phyloP scores from a whole-genome alignment of 257 asterid species.

The Apocynum venetum region DNA sequence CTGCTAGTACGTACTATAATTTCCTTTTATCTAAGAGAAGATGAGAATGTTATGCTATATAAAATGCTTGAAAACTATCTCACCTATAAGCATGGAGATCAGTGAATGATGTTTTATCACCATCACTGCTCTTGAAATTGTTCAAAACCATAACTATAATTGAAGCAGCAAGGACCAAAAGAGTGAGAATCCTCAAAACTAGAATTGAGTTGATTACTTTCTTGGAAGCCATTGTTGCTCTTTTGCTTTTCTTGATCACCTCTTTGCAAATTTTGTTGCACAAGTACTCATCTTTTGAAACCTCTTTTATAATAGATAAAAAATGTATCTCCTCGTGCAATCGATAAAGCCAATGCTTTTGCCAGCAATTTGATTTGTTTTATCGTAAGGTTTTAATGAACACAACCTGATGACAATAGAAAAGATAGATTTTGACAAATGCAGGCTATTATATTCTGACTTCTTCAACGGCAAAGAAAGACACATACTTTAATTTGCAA shows the following conservation, averaged over 20 bases:
- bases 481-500: too few relatives aligned
- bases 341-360: slow-evolving; percentile 15
- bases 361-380: slow-evolving; percentile 3
- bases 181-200: slow-evolving; percentile 36
- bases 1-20: too few relatives aligned
- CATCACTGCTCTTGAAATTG: slow-evolving; percentile 29
- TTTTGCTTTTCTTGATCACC: too few relatives aligned
- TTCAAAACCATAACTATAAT: slow-evolving; percentile 39
- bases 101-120: slow-evolving; percentile 29
- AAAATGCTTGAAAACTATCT: too few relatives aligned
- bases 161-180: slow-evolving; percentile 40
- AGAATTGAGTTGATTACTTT: slow-evolving; percentile 20
- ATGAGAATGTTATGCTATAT: too few relatives aligned
- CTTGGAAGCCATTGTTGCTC: slow-evolving; percentile 22
- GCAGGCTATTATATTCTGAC: not conserved
- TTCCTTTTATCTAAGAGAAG: too few relatives aligned
- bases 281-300: too few relatives aligned
- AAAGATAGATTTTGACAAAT: not conserved
- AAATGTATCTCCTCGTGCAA: not conserved
- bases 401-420: not conserved
- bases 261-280: not conserved
- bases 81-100: slow-evolving; percentile 52
- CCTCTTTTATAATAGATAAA: too few relatives aligned
- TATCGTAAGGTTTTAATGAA: not conserved
- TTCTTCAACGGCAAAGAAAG: not conserved